Percentiles rank a stretch among this genome's conserved stretches.
Conservation (phyloP, 2,329 filamentous ascomycete species). For the Chaetomium sp. region DNA sequence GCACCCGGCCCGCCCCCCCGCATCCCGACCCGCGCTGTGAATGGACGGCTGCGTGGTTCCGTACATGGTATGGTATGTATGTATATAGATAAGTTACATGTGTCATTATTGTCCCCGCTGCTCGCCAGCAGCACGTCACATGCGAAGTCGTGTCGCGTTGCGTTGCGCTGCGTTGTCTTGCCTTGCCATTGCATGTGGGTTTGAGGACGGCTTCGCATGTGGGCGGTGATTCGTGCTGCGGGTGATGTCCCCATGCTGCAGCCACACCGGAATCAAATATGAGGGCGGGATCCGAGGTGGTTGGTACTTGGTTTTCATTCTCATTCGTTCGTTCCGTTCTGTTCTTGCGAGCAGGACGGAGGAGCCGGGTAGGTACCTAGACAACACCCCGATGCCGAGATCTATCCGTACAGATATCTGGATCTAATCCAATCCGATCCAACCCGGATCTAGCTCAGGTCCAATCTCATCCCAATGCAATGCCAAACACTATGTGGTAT, state of each 20-base stretch:
- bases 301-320: background rate
- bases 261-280: too few species aligned
- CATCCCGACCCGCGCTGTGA: conserved; percentile 14
- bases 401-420: too few species aligned
- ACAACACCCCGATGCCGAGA: background rate
- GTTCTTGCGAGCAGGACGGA: background rate
- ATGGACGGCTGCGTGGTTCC: conserved; percentile 11
- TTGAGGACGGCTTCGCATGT: too few species aligned
- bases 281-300: background rate
- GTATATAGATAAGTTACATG: too few species aligned
- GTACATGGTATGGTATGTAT: too few species aligned
- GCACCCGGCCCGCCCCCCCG: conserved; percentile 9
- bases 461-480: background rate
- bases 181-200: too few species aligned
- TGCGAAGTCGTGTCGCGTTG: background rate
- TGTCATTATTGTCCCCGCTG: too few species aligned
- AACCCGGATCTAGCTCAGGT: conserved; percentile 1
- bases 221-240: background rate
- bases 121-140: background rate
- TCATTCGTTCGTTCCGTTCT: background rate
- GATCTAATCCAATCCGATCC: background rate
- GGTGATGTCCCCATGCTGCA: background rate
- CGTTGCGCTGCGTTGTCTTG: too few species aligned
- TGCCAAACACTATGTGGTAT: conserved; percentile 10
- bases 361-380: background rate